Base-by-base conservation (phyloP, 768 basidiomycete species). In the Mycena galericulata region DNA sequence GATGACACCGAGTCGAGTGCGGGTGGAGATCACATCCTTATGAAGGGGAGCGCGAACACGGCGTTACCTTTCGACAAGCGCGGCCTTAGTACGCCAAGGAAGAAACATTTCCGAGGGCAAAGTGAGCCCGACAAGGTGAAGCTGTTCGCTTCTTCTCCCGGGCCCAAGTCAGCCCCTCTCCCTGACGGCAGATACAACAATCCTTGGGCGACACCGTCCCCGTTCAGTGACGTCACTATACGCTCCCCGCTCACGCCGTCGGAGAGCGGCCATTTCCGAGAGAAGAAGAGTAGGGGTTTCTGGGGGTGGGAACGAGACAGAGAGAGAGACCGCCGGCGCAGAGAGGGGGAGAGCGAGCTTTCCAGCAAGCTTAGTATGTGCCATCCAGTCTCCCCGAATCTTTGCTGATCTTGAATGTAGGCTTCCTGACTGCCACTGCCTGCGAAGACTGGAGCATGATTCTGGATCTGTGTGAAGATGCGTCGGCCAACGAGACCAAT, bases 381-480 rank as follows among this genome's bases (percentile, higher is more conserved):
- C 24, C 24, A 2, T 4, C 34, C 18, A 24, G 27, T 34, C 26
- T 36, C 45, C 56, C 24, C 56, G 71, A 20, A 70, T 41, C n/a
- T 65, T n/a, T 43, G 17, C 34, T 30, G n/a, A 65, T n/a, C n/a
- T 59, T 30, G 27, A 0, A 14, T 30, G 17, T 49, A 93, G 92
- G 91, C 0, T 93, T 87, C 73, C 82, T 94, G 20, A 91, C 92
- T 2, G 92, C 92, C 0, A 93, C 92, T 0, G 85, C 90, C 1
- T 91, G 93, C 4, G 93, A 95, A 75, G 92, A 95, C 75, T 94
- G 93, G 91, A 78, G 86, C 0, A 85, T 95, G 30, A 92, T 96
- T 0, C 83, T 95, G 54, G 94, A 95, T 61, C 92, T 96, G 17
- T 96, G 93, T 73, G 95, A 97, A 59, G 84, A 93, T 38, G 92